Conservation (phyloP, 352 stramenopile genomes). For the Globisporangium carolinianum region DNA sequence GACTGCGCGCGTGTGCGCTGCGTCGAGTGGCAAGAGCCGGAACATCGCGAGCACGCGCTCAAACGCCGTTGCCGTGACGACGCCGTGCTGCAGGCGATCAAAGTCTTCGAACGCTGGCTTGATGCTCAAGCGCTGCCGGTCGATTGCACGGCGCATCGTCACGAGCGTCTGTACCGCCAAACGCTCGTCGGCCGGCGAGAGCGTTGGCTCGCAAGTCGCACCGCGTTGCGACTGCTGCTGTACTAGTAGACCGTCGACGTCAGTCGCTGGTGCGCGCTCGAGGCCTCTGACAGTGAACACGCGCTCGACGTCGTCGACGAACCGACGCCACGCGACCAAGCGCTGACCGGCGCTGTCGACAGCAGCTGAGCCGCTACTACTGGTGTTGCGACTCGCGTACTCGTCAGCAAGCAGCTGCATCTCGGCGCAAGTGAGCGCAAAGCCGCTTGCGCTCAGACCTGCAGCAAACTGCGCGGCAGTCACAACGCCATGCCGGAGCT, state of each 20-base stretch:
- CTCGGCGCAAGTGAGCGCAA: constrained; percentile 54
- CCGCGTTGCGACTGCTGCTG: constrained; percentile 15
- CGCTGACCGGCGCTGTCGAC: constrained; percentile 47
- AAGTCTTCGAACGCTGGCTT: constrained; percentile 83
- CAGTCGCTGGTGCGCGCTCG: constrained; percentile 50
- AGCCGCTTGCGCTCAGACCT: constrained; percentile 44
- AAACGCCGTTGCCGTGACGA: constrained; percentile 74
- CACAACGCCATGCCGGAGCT: constrained; percentile 72
- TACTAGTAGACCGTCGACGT: constrained; percentile 19
- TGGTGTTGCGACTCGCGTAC: constrained; percentile 37
- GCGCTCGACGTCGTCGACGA: constrained; percentile 77
- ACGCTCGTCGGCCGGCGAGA: constrained; percentile 40
- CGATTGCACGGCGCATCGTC: constrained; percentile 47
- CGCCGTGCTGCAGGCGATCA: constrained; percentile 68
- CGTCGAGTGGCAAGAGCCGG: constrained; percentile 41
- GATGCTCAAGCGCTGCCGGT: constrained; percentile 67
- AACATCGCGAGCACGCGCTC: constrained; percentile 80
- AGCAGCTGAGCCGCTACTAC: background rate
- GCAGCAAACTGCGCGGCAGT: constrained; percentile 56
- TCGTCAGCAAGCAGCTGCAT: constrained; percentile 43
- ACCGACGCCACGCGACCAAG: constrained; percentile 66
- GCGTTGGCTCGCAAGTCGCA: constrained; percentile 35
- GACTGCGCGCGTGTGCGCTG: constrained; percentile 36
- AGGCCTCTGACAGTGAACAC: constrained; percentile 76
- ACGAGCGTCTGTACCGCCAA: constrained; percentile 38